Evolutionary conservation across 2,329 filamentous ascomycete genomes (phyloP).

Genomic region (Pestalotiopsis fici): DNA sequence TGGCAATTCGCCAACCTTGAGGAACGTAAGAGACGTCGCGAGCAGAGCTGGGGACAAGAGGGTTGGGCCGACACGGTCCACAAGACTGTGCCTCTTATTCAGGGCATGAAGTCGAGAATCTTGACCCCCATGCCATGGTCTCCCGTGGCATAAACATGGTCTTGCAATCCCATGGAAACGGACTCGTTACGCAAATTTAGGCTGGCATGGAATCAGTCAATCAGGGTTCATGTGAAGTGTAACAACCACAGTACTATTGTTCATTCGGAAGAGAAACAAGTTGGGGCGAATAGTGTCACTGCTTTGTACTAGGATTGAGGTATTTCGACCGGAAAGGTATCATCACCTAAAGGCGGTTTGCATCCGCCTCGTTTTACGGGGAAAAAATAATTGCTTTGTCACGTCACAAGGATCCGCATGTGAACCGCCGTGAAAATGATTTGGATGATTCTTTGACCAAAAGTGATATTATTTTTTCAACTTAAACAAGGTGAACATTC

Average conservation of each 20-base stretch:
- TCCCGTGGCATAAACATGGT: constrained; percentile 69
- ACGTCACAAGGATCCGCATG: not conserved
- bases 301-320: not conserved
- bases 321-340: not conserved
- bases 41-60: constrained; percentile 93
- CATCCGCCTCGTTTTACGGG: not conserved
- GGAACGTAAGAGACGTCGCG: constrained; percentile 84
- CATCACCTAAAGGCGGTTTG: not conserved
- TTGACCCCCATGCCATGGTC: constrained; percentile 96
- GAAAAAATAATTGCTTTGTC: not conserved
- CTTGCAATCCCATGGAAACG: constrained; percentile 13
- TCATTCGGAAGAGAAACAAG: not conserved
- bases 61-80: constrained; percentile 98
- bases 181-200: not conserved
- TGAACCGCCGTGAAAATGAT: not conserved
- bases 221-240: not conserved
- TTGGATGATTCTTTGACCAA: not conserved
- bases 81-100: constrained; percentile 96
- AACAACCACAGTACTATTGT: not conserved
- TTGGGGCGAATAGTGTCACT: not conserved
- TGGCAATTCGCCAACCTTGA: constrained; percentile 99
- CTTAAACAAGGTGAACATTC: not conserved
- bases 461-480: not conserved
- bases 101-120: constrained; percentile 93
- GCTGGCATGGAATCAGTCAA: not conserved